Percentiles rank a stretch among this genome's conserved stretches.
These are phyloP conservation scores for Sporothrix dimorphospora DNA, from an alignment of 2,329 filamentous ascomycete genomes.

Conservation along the genomic window DNA sequence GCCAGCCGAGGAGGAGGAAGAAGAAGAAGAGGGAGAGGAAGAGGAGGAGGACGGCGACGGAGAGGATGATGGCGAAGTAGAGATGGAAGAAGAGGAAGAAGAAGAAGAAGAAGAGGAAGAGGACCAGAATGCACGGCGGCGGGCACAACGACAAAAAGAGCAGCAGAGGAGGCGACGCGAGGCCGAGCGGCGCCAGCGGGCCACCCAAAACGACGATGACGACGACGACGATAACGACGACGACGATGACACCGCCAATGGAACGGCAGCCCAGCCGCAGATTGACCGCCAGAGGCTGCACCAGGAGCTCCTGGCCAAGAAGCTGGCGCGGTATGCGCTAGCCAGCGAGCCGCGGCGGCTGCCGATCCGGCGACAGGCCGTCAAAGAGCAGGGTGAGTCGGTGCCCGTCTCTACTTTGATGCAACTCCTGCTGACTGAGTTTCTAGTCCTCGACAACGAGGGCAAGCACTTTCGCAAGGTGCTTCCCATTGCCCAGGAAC, in stretches of 20 bases:
- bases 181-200: neutral
- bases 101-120: slow-evolving; percentile 11
- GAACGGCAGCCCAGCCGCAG: slow-evolving; percentile 22
- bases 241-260: slow-evolving; percentile 14
- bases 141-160: neutral
- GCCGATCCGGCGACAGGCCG: slow-evolving; percentile 63
- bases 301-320: slow-evolving; percentile 61
- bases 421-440: neutral
- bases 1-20: slow-evolving; percentile 26
- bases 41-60: neutral
- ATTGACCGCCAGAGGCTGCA: slow-evolving; percentile 41
- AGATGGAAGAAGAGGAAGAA: slow-evolving; percentile 1
- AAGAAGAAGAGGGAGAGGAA: slow-evolving; percentile 22
- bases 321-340: slow-evolving; percentile 68
- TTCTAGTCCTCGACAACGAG: slow-evolving; percentile 69
- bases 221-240: slow-evolving; percentile 15
- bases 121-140: neutral
- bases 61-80: slow-evolving; percentile 3
- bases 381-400: slow-evolving; percentile 62
- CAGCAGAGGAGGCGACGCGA: slow-evolving; percentile 12
- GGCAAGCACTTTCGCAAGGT: slow-evolving; percentile 73
- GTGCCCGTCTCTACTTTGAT: neutral
- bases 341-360: slow-evolving; percentile 67
- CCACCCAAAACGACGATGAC: neutral
- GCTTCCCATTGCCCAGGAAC: slow-evolving; percentile 74